Evolutionary conservation across 2,329 filamentous ascomycete genomes (phyloP), one percentile per base, ranked within the genome.

Genomic region (Ramularia collo-cygni): DNA sequence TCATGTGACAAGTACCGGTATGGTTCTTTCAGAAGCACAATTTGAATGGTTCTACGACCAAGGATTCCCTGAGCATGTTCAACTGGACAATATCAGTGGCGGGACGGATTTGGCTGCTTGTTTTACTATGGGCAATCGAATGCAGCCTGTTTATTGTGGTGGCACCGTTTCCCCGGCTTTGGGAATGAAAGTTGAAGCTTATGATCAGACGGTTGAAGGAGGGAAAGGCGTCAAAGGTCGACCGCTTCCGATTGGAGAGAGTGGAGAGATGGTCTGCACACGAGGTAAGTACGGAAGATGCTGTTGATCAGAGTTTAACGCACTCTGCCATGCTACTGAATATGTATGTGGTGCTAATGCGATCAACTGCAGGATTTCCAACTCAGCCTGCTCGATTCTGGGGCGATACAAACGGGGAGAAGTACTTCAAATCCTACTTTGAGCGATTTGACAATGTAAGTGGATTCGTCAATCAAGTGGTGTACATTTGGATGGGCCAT

Each of bases 1-100:
- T 18, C 61, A 69, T 3, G 83, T 90, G 19, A 78, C 72, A 1
- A 81, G 76, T 37, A 93, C 86, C 0, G 86, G 86, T 3, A 90
- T 90, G 84, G 85, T 92, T 0, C 70, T 92, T 2, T 77, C 83
- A 0, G 78, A 88, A 35, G 75, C 81, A 28, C 67, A 86, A 24
- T 90, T 88, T 56, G 79, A 87, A 56, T 93, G 86, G 85, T 79
- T 81, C 61, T 81, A 89, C 57, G 81, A 86, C 50, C 64, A 69
- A 6, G 84, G 71, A 0, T 93, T 93, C 58, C 82, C 84, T 0
- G 46, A 68, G 0, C 65, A 70, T 32, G 74, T 80, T 0, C 84
- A 87, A 16, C 67, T 93, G 2, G 72, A 66, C 18, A 90, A 89
- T 57, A 81, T 89, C 27, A 81, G 80, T 1, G 85, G 85, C 4